A percentile compares a stretch with the other conserved stretches of the same genome.
phyloP scores from a whole-genome alignment of 257 asterid species.

The Leonotis leonurus region DNA sequence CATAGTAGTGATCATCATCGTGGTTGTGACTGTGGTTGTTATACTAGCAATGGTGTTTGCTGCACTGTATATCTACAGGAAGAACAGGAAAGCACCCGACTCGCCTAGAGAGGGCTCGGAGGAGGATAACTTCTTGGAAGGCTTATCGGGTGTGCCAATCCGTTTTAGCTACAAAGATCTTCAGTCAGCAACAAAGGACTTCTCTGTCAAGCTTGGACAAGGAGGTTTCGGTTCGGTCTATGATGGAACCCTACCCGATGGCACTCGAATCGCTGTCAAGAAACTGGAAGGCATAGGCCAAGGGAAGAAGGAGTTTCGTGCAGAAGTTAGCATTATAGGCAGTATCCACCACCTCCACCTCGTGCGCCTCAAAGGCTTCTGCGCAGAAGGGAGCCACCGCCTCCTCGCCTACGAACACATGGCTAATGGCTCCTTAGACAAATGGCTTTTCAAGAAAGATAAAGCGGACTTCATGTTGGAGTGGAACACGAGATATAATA shows the following conservation, averaged over 20 bases:
- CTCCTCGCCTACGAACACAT: constrained; percentile 83
- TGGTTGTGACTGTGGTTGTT: constrained; percentile 37
- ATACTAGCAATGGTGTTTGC: constrained; percentile 38
- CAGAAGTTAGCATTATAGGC: constrained; percentile 94
- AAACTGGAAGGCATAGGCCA: constrained; percentile 89
- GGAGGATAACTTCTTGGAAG: constrained; percentile 76
- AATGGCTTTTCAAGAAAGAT: constrained; percentile 68
- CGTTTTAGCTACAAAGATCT: constrained; percentile 79
- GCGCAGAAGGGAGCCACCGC: constrained; percentile 85
- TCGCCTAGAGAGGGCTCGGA: constrained; percentile 54
- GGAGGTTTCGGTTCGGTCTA: constrained; percentile 99
- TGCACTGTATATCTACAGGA: constrained; percentile 34
- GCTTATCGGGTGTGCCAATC: constrained; percentile 83
- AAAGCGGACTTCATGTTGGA: constrained; percentile 56
- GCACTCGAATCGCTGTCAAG: constrained; percentile 72
- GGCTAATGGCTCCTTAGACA: constrained; percentile 81
- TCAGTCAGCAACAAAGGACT: constrained; percentile 59
- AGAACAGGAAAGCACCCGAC: constrained; percentile 41
- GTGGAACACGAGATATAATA: constrained; percentile 59
- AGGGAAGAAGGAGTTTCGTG: constrained; percentile 96
- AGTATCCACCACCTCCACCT: constrained; percentile 89
- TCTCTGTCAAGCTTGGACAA: constrained; percentile 76
- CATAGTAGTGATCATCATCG: constrained; percentile 41
- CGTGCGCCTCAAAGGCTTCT: constrained; percentile 79
- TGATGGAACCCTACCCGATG: constrained; percentile 68